Base-by-base conservation (phyloP, 2,329 filamentous ascomycete genomes). In the Myriangium duriaei region DNA sequence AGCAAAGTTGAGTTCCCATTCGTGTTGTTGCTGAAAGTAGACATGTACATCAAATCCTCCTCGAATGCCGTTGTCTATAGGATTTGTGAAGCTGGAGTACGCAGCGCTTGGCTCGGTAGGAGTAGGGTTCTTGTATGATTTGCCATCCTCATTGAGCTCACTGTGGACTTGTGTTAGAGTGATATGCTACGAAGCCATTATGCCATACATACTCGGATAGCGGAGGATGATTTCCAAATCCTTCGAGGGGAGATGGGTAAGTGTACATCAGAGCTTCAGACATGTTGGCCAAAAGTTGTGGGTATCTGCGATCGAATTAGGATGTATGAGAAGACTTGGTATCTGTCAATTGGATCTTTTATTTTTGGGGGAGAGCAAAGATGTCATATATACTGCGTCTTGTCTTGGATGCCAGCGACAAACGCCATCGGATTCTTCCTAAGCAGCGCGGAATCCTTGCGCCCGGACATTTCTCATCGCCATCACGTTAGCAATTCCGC, bases 1-100 rank as follows among this genome's bases (percentile, higher is more conserved):
- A 1, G 85, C 85, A 52, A 79, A 88, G 24, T 71, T 64, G 0
- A 59, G 56, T 52, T 92, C 81, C 4, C 66, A 61, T 1, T 68
- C 55, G 43, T 79, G 79, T 31, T 63, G 68, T 51, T 74, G 58
- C 17, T 77, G 73, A 58, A 85, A 83, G 61, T 94, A 94, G 49
- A 94, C 77, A 58, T 94, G 86, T 11, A 92, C 61, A 54, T 94
- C 86, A 47, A 94, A 94, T 9, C 77, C 86, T 26, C 81, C 82
- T 4, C 74, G 68, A 2, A 53, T 56, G 2, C 70, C 75, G 41
- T 79, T 81, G 31, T 74, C 66, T 19, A 92, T 63, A 0, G 84
- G 81, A 2, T 71, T 66, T 0, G 69, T 59, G 49, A 94, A 94
- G 24, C 63, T 59, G 11, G 74, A 67, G 52, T 93, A 93, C 11